Percentiles rank a stretch among this genome's conserved stretches.
These are phyloP conservation scores for Colletotrichum brevisporum DNA, from an alignment of 2,329 filamentous ascomycete species.

Conservation along the genomic window DNA sequence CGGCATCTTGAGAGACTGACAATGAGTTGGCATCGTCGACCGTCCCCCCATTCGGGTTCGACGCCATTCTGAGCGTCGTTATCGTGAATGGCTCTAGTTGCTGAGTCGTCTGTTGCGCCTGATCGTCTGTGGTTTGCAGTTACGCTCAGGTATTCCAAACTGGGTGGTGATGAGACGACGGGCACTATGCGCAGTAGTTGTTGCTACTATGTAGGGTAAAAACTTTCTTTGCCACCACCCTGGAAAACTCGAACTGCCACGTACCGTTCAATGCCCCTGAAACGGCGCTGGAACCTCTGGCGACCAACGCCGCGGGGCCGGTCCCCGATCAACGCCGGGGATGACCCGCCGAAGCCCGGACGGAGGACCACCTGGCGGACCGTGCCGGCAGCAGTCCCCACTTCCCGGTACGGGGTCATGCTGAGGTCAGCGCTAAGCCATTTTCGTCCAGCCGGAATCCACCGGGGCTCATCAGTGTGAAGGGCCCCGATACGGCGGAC, in stretches of 20 bases:
- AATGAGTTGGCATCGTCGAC: slow-evolving; percentile 1
- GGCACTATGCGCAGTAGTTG: too few species aligned
- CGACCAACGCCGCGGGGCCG: background rate
- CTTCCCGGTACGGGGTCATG: background rate
- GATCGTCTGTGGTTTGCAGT: too few species aligned
- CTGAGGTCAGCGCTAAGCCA: slow-evolving; percentile 10
- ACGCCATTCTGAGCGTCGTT: background rate
- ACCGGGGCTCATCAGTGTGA: background rate
- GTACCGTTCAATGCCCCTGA: background rate
- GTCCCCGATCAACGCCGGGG: background rate
- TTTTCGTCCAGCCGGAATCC: background rate
- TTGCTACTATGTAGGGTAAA: too few species aligned
- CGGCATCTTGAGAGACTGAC: slow-evolving; percentile 5
- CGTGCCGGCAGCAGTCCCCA: background rate
- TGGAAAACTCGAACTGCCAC: background rate
- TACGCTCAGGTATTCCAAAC: too few species aligned
- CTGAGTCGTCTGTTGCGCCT: too few species aligned
- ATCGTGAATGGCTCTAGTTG: too few species aligned
- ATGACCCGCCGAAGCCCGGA: too few species aligned
- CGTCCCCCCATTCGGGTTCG: background rate
- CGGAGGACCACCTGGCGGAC: background rate
- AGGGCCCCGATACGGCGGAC: background rate
- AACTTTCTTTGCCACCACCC: too few species aligned
- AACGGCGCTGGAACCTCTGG: background rate
- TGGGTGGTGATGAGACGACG: too few species aligned